These are phyloP conservation scores for Rostrohypoxylon terebratum DNA, from an alignment of 495 filamentous ascomycete genomes.

Conservation along the genomic window DNA sequence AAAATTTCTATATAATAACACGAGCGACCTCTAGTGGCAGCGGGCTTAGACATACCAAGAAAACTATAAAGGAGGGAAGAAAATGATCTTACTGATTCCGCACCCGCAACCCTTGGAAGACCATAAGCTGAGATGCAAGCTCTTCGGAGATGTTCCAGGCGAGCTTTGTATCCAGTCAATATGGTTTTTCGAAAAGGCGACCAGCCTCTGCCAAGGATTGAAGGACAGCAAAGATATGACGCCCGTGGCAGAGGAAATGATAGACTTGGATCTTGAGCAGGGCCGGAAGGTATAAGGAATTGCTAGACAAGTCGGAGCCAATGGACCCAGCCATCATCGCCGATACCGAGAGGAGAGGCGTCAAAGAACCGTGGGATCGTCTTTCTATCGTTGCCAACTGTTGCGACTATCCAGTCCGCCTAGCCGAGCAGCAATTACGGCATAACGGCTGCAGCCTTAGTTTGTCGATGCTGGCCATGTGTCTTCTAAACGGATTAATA, in stretches of 20 bases:
- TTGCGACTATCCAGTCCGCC: slow-evolving; percentile 43
- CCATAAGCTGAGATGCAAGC: slow-evolving; percentile 9
- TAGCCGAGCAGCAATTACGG: slow-evolving; percentile 28
- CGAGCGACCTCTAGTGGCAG: slow-evolving; percentile 37
- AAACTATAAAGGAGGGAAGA: slow-evolving; percentile 34
- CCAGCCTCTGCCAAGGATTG: slow-evolving; percentile 32
- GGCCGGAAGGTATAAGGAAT: slow-evolving; percentile 38
- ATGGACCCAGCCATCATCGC: slow-evolving; percentile 41
- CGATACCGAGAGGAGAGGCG: slow-evolving; percentile 29
- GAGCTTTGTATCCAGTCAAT: slow-evolving; percentile 39
- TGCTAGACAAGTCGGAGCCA: slow-evolving; percentile 25
- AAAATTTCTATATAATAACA: slow-evolving; percentile 31
- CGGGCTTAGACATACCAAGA: slow-evolving; percentile 49
- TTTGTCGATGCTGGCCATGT: slow-evolving; percentile 45
- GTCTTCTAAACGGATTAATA: slow-evolving; percentile 47
- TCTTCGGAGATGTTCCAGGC: slow-evolving; percentile 31
- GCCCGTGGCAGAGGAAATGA: not conserved
- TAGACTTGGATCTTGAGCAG: slow-evolving; percentile 17
- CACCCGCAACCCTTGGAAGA: no score
- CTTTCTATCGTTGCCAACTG: slow-evolving; percentile 49
- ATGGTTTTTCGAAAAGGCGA: slow-evolving; percentile 29
- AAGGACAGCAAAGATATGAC: no score
- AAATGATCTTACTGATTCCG: slow-evolving; percentile 41
- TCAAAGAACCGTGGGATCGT: slow-evolving; percentile 43
- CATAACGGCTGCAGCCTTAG: slow-evolving; percentile 31